Base-by-base conservation (phyloP, 1,284 basidiomycete genomes). In the Puccinia polysora region DNA sequence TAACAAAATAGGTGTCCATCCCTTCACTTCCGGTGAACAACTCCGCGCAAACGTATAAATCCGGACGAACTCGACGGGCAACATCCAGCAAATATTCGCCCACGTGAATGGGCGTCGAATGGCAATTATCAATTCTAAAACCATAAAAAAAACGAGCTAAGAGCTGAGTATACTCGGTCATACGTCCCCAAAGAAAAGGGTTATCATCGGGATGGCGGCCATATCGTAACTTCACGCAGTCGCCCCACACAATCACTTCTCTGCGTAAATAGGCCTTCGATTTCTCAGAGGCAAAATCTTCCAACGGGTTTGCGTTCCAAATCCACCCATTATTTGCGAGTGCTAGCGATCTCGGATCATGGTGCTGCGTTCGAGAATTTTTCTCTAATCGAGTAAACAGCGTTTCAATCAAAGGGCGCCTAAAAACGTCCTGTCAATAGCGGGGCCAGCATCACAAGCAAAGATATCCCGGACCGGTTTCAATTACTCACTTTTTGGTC, bases 251-350 rank as follows among this genome's bases (percentile, higher is more conserved):
- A 76, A 98, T 97, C 60, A 98, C 91, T 80, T 97, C 91, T 64
- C 95, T 88, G 34, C 92, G 88, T 58, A 97, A 84, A 80, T 98
- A 98, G 0, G 93, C 89, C 79, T 95, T 95, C n/a, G 94, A 97
- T 0, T 90, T 89, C 59, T 86, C 86, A n/a, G 91, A 85, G 8
- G 94, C 95, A 81, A 98, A 98, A 82, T 97, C 96, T 75, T 87
- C 84, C 23, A 98, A 84, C 0, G 95, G 95, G 80, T 98, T 88
- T 1, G 95, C 94, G 73, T 89, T 84, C 95, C 95, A 98, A 77
- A 98, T 95, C 95, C 95, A 98, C 6, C 95, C 95, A 78, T 98
- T 98, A 81, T 97, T 97, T 4, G 95, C 95, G 34, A 97, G 82
- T 0, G 89, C 88, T 77, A 93, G 89, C 8, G 85, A 83, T 23